These are phyloP conservation scores for Globisporangium viniferum DNA, from an alignment of 352 stramenopile species.

Conservation along the genomic window DNA sequence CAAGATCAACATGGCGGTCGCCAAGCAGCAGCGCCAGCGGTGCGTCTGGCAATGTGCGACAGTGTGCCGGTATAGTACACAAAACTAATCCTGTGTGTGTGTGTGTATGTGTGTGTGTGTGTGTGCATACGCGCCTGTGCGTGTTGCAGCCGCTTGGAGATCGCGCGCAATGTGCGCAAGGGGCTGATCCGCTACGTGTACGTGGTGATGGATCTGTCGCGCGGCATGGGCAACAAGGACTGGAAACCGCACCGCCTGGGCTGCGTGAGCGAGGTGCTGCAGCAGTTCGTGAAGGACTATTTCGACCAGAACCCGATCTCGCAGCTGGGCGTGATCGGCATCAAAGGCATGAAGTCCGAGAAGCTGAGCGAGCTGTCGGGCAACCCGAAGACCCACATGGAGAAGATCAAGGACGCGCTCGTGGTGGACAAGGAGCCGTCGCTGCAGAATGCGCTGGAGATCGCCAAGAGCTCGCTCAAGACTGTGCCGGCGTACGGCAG, in stretches of 20 bases:
- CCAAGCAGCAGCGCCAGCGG: conserved; percentile 73
- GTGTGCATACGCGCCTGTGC: not conserved
- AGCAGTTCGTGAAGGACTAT: conserved; percentile 89
- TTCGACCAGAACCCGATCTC: conserved; percentile 95
- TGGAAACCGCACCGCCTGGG: conserved; percentile 82
- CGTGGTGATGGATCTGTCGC: conserved; percentile 80
- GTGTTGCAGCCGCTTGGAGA: conserved; percentile 55
- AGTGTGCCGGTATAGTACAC: no score
- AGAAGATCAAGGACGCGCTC: conserved; percentile 61
- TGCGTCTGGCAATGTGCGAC: conserved; percentile 18
- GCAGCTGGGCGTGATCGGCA: conserved; percentile 88
- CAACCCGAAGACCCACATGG: conserved; percentile 85
- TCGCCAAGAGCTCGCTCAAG: conserved; percentile 89
- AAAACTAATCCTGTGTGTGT: not conserved
- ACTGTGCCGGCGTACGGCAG: conserved; percentile 86
- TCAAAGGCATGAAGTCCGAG: conserved; percentile 88
- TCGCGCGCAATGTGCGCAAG: conserved; percentile 82
- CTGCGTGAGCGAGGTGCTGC: conserved; percentile 62
- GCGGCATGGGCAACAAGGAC: conserved; percentile 85
- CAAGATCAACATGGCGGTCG: conserved; percentile 63
- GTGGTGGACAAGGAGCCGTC: conserved; percentile 85
- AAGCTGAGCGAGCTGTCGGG: conserved; percentile 90
- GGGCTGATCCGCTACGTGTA: conserved; percentile 86
- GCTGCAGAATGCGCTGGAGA: conserved; percentile 89
- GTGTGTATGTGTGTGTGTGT: not conserved